Evolutionary conservation across 371 early-diverging fungal species (phyloP).

Genomic region (Mortierella sp.): DNA sequence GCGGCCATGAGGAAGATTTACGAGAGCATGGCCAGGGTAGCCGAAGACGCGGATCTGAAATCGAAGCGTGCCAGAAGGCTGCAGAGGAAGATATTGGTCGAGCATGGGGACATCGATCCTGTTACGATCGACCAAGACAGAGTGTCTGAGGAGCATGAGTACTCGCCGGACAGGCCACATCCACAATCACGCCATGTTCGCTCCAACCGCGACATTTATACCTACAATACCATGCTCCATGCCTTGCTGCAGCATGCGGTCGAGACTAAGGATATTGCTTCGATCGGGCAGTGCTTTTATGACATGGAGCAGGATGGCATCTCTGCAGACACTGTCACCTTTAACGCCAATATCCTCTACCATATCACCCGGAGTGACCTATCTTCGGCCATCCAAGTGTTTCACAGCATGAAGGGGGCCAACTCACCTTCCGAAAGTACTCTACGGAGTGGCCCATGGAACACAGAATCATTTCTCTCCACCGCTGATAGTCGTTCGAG

Average conservation of each 20-base stretch:
- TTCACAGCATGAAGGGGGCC: slow-evolving; percentile 26
- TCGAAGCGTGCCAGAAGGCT: slow-evolving; percentile 3
- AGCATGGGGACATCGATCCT: neutral
- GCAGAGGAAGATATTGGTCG: neutral
- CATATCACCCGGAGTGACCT: slow-evolving; percentile 46
- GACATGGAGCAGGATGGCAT: slow-evolving; percentile 55
- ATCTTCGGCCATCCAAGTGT: slow-evolving; percentile 40
- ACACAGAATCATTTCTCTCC: neutral
- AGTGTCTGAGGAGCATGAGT: too few relatives aligned
- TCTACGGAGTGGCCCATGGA: neutral
- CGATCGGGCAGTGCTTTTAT: slow-evolving; percentile 51
- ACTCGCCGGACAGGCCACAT: too few relatives aligned
- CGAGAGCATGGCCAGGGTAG: slow-evolving; percentile 31
- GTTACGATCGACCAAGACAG: neutral
- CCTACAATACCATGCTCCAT: slow-evolving; percentile 55
- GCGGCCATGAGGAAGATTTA: slow-evolving; percentile 39
- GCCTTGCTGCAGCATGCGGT: slow-evolving; percentile 46
- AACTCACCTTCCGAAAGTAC: neutral
- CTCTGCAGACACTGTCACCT: slow-evolving; percentile 45
- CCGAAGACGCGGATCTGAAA: neutral
- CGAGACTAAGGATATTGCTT: slow-evolving; percentile 40
- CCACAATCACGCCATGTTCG: slow-evolving; percentile 5
- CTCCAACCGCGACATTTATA: slow-evolving; percentile 45
- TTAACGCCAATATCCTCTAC: slow-evolving; percentile 51
- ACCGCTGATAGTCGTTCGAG: too few relatives aligned